phyloP scores from a whole-genome alignment of 1,139 yeast genomes.

The Saccharomyces hybrid region DNA sequence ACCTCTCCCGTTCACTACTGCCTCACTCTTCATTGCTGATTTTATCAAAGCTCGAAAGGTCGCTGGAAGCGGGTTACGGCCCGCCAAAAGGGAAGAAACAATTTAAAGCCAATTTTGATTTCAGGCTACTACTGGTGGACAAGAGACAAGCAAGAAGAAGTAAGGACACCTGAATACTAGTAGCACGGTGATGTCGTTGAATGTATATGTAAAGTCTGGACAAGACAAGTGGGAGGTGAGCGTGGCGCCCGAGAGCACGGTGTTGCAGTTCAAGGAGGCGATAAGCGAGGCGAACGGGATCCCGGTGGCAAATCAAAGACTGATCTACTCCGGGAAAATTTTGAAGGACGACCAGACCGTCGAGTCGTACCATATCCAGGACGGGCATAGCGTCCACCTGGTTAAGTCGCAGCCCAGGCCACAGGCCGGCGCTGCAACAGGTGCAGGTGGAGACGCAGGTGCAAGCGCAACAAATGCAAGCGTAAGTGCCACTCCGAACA shows the following conservation, averaged over 20 bases:
- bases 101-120: neutral
- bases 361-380: constrained; percentile 67
- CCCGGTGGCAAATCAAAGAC: constrained; percentile 70
- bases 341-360: constrained; percentile 76
- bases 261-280: constrained; percentile 59
- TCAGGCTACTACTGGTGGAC: neutral
- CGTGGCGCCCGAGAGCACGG: constrained; percentile 48
- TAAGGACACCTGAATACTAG: neutral
- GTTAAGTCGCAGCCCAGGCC: constrained; percentile 54
- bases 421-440: constrained; percentile 20
- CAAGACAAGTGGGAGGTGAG: constrained; percentile 69
- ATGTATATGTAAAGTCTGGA: constrained; percentile 41
- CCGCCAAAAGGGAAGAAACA: neutral
- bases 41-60: neutral
- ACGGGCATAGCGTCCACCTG: constrained; percentile 81
- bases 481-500: constrained; percentile 52
- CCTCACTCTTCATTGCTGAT: neutral
- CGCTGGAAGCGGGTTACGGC: neutral
- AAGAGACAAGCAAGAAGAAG: neutral
- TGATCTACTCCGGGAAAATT: constrained; percentile 90
- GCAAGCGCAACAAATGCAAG: constrained; percentile 7
- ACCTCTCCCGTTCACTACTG: neutral
- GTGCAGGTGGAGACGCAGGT: constrained; percentile 14
- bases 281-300: constrained; percentile 55
- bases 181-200: constrained; percentile 19